Conservation (phyloP, 768 basidiomycete genomes). For the Boletus patriciae region DNA sequence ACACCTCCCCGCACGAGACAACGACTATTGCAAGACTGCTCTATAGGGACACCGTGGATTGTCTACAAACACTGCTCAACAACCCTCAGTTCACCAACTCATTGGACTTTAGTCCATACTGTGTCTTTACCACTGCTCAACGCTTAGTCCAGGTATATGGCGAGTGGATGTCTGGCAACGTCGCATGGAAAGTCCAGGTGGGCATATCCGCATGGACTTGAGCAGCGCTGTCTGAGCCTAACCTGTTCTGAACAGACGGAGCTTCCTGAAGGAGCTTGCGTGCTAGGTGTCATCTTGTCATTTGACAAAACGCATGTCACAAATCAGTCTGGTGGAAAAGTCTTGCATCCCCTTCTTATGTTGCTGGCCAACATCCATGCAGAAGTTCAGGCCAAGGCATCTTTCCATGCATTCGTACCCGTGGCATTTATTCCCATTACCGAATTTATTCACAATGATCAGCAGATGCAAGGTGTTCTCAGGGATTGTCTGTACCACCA, state of each 20-base stretch:
- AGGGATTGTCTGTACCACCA: slow-evolving; percentile 20
- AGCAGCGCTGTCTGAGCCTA: background rate
- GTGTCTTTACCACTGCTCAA: slow-evolving; percentile 13
- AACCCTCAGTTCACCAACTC: slow-evolving; percentile 5
- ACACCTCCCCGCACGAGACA: background rate
- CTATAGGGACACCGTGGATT: background rate
- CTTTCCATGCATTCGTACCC: background rate
- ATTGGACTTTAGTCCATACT: slow-evolving; percentile 11
- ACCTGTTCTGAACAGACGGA: background rate
- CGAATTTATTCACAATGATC: slow-evolving; percentile 17
- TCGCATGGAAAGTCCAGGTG: slow-evolving; percentile 30
- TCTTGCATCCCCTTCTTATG: background rate
- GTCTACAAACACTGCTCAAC: background rate
- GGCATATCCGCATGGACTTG: background rate
- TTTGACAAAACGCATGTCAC: background rate
- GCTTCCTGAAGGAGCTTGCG: background rate
- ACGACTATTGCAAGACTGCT: background rate
- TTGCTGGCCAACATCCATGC: background rate
- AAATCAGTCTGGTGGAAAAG: background rate
- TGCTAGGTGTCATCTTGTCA: background rate
- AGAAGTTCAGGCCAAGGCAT: background rate
- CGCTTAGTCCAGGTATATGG: slow-evolving; percentile 7
- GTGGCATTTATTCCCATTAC: slow-evolving; percentile 5
- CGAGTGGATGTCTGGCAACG: slow-evolving; percentile 26
- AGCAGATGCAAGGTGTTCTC: slow-evolving; percentile 10